Percentiles rank a stretch among this genome's conserved stretches.
Evolutionary conservation across 768 basidiomycete genomes (phyloP).

Genomic region (Agrocybe chaxingu): DNA sequence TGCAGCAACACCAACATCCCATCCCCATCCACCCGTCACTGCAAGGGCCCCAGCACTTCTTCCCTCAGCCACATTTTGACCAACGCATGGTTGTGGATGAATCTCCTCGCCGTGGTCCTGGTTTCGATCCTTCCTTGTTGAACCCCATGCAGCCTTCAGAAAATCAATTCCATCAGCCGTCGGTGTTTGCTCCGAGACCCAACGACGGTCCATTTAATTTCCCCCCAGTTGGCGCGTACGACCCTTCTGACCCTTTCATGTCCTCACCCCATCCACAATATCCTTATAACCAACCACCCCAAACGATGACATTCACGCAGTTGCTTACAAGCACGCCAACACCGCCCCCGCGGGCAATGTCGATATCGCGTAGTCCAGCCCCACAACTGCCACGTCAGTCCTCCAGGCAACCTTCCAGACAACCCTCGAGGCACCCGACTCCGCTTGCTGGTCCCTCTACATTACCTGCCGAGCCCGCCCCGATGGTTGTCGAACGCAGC

Average conservation of each 20-base stretch:
- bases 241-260: constrained; percentile 16
- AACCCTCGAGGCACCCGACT: not conserved
- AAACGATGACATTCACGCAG: not conserved
- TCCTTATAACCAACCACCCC: not conserved
- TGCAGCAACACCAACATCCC: constrained; percentile 1
- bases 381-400: too few relatives aligned
- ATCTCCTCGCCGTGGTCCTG: constrained; percentile 29
- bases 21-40: constrained; percentile 8
- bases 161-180: constrained; percentile 38
- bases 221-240: constrained; percentile 4
- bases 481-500: constrained; percentile 54
- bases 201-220: constrained; percentile 9
- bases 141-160: constrained; percentile 41
- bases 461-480: constrained; percentile 21
- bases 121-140: constrained; percentile 51
- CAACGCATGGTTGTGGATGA: constrained; percentile 39
- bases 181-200: constrained; percentile 3
- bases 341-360: not conserved
- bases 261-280: constrained; percentile 7
- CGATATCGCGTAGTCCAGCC: not conserved
- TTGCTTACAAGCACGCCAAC: not conserved
- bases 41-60: constrained; percentile 7
- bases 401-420: too few relatives aligned
- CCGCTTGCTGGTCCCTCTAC: constrained; percentile 13
- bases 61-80: constrained; percentile 4